Evolutionary conservation across 1,284 basidiomycete genomes (phyloP).

Genomic region (Kalmanozyma brasiliensis): DNA sequence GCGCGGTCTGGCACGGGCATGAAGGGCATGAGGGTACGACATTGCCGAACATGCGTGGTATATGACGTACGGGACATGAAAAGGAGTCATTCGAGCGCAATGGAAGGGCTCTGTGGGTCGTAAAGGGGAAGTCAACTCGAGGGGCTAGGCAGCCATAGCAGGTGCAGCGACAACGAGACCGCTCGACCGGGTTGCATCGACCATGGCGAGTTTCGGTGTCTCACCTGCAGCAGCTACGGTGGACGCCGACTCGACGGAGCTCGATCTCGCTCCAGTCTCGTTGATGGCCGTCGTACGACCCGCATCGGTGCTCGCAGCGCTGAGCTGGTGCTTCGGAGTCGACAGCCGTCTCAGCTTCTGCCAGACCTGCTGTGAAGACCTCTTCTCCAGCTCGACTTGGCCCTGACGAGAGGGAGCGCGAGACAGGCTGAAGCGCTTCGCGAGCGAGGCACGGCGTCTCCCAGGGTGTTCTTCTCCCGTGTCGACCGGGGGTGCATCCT

Average conservation of each 20-base stretch:
- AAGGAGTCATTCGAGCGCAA: too few species aligned
- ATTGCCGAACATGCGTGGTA: too few species aligned
- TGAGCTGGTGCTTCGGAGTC: slow-evolving; percentile 10
- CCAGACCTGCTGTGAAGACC: slow-evolving; percentile 14
- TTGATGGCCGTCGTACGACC: neutral
- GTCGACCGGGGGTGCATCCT: neutral
- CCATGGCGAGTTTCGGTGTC: neutral
- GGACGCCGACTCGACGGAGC: slow-evolving; percentile 8
- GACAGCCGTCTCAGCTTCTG: slow-evolving; percentile 15
- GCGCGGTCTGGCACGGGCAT: too few species aligned
- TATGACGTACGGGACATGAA: too few species aligned
- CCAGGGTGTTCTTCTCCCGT: neutral
- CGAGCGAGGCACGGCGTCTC: slow-evolving; percentile 8
- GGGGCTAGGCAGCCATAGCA: slow-evolving; percentile 3
- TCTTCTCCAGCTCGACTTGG: slow-evolving; percentile 2
- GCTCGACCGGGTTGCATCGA: neutral
- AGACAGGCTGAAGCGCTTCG: slow-evolving; percentile 13
- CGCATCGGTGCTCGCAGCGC: neutral
- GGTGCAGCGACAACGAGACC: slow-evolving; percentile 5
- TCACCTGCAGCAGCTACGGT: slow-evolving; percentile 6
- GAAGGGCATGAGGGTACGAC: too few species aligned
- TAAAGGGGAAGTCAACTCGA: too few species aligned
- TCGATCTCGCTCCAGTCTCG: neutral
- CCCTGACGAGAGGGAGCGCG: slow-evolving; percentile 4
- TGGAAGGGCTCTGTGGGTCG: too few species aligned